Base-by-base conservation (phyloP, 345 rosid species). In the Orychophragmus violaceus region DNA sequence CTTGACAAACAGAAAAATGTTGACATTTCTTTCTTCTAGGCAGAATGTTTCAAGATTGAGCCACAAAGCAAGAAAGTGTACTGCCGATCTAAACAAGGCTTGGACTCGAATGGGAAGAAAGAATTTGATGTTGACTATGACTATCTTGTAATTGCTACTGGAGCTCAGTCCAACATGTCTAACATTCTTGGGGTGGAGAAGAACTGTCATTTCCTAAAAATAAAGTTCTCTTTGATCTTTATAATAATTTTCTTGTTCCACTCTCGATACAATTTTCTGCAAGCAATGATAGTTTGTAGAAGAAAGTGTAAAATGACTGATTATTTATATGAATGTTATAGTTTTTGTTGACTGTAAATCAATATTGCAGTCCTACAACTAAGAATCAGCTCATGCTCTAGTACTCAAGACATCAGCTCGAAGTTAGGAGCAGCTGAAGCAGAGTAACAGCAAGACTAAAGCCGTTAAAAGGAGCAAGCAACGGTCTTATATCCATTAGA, bases 131-230 rank as follows among this genome's bases (percentile, higher is more conserved):
- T 85, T 49, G 95, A 84, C 22, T 89, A 80, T 64, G 98, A 91
- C 75, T 91, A 84, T 75, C 95, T 91, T 56, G 84, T 91, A 3
- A 77, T 91, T 50, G 96, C 96, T 27, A 87, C 90, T 74, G 96
- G 98, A 57, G 90, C 89, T 63, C 85, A 88, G 58, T 69, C 93
- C 12, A 89, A 87, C 80, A 91, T 95, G 41, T 91, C 85, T 67
- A 89, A 89, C 59, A 88, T 91, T 7, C 98, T 95, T 29, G 96
- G 95, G 39, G 96, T 91, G 11, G 85, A 72, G 65, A 87, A 87
- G 77, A 80, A 87, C 62, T 91, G 96, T 72, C 78, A 85, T 69
- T 91, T 88, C 78, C 74, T 91, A 68, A 91, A 91, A 90, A 97
- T 92, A 75, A 74, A n/a, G 18, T 36, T 50, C n/a, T 33, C 32